Conservation (phyloP, 1,284 basidiomycete genomes). For the Megacollybia platyphylla region DNA sequence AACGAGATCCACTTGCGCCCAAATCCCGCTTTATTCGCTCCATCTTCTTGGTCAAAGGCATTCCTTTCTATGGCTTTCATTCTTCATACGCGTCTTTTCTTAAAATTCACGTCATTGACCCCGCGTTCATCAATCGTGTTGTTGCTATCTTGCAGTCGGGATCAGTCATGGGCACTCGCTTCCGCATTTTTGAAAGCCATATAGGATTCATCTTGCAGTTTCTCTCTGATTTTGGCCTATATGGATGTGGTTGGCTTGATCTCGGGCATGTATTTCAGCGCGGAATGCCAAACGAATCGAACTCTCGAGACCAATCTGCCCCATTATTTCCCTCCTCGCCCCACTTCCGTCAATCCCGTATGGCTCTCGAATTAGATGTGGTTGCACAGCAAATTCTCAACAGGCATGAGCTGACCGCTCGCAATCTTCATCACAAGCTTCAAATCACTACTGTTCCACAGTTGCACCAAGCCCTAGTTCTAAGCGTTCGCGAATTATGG, state of each 20-base stretch:
- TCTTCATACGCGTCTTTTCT: slow-evolving; percentile 80
- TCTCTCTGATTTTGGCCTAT: slow-evolving; percentile 91
- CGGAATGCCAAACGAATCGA: slow-evolving; percentile 19
- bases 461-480: slow-evolving; percentile 69
- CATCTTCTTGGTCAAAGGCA: slow-evolving; percentile 84
- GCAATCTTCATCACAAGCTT: slow-evolving; percentile 68
- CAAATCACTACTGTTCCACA: slow-evolving; percentile 37
- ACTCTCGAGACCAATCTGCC: slow-evolving; percentile 8
- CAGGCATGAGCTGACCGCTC: slow-evolving; percentile 50
- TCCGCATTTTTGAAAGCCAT: slow-evolving; percentile 83
- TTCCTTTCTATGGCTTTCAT: slow-evolving; percentile 39
- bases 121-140: slow-evolving; percentile 53
- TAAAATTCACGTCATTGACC: slow-evolving; percentile 76
- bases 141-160: slow-evolving; percentile 72
- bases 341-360: slow-evolving; percentile 54
- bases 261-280: slow-evolving; percentile 48
- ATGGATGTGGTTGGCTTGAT: slow-evolving; percentile 88
- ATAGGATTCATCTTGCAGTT: slow-evolving; percentile 86
- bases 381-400: slow-evolving; percentile 81
- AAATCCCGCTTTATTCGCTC: slow-evolving; percentile 53
- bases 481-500: slow-evolving; percentile 89
- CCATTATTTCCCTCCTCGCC: slow-evolving; percentile 30
- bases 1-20: slow-evolving; percentile 42
- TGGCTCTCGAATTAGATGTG: slow-evolving; percentile 79
- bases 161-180: slow-evolving; percentile 66